Evolutionary conservation across 305 asterid genomes (phyloP).

Genomic region (Fraxinus floribunda): DNA sequence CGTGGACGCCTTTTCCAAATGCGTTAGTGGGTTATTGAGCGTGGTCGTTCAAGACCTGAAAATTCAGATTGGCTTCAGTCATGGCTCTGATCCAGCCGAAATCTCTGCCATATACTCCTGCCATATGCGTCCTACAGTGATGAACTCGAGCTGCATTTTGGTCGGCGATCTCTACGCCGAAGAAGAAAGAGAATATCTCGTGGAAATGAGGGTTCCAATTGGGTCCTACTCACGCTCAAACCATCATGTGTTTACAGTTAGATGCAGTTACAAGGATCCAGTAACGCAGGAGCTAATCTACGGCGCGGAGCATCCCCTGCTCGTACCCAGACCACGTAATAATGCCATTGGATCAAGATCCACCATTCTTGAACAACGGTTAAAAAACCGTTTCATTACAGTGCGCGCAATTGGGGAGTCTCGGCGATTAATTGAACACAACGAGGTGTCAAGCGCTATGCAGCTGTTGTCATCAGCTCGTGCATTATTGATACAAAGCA

Average conservation of each 20-base stretch:
- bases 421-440: constrained; percentile 56
- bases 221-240: constrained; percentile 41
- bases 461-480: constrained; percentile 71
- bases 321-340: constrained; percentile 59
- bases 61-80: constrained; percentile 53
- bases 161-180: constrained; percentile 80
- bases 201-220: constrained; percentile 70
- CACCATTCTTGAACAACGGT: constrained; percentile 56
- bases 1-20: constrained; percentile 76
- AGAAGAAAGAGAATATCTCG: constrained; percentile 66
- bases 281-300: constrained; percentile 46
- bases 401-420: constrained; percentile 83
- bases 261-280: constrained; percentile 61
- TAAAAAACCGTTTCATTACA: constrained; percentile 62
- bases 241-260: constrained; percentile 54
- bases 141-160: constrained; percentile 48
- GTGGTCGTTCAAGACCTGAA: constrained; percentile 78
- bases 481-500: constrained; percentile 52
- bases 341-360: constrained; percentile 46
- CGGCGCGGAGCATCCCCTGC: constrained; percentile 49
- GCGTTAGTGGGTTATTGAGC: constrained; percentile 74
- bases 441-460: constrained; percentile 63
- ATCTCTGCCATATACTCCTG: constrained; percentile 64
- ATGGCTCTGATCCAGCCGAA: constrained; percentile 85
- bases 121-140: constrained; percentile 45